Percentiles rank a stretch among this genome's conserved stretches.
Conservation (phyloP, 2,329 filamentous ascomycete genomes). For the Rasamsonia emersonii region DNA sequence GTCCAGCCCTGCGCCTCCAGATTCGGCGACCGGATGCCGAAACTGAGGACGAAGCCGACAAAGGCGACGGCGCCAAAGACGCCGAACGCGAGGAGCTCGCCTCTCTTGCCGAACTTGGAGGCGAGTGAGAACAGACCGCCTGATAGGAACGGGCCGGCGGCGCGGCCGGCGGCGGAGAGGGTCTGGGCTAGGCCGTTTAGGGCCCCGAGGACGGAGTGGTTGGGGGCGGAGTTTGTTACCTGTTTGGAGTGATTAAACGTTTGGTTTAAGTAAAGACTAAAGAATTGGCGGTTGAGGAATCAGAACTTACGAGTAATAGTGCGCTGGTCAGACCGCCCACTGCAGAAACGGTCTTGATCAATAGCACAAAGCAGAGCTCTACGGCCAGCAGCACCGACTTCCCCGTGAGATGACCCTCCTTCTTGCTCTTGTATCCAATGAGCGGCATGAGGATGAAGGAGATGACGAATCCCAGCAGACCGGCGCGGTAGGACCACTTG, state of each 20-base stretch:
- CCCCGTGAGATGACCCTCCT: slow-evolving; percentile 48
- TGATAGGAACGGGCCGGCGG: slow-evolving; percentile 79
- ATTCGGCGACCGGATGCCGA: slow-evolving; percentile 60
- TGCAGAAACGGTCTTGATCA: slow-evolving; percentile 82
- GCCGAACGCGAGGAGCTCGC: slow-evolving; percentile 78
- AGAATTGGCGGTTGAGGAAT: not conserved
- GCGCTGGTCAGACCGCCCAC: slow-evolving; percentile 87
- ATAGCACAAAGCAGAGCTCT: slow-evolving; percentile 70
- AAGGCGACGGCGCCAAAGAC: slow-evolving; percentile 78
- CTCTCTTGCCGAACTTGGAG: slow-evolving; percentile 63
- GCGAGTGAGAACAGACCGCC: slow-evolving; percentile 79
- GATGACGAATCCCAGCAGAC: slow-evolving; percentile 69
- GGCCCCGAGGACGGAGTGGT: slow-evolving; percentile 75
- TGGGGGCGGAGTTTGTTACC: slow-evolving; percentile 90
- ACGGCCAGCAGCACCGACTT: slow-evolving; percentile 65
- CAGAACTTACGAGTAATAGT: slow-evolving; percentile 62
- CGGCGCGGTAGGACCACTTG: slow-evolving; percentile 69
- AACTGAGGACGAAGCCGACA: slow-evolving; percentile 68
- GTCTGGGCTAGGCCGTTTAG: slow-evolving; percentile 93
- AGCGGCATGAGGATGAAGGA: slow-evolving; percentile 85
- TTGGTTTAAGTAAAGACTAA: not conserved
- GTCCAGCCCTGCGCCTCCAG: slow-evolving; percentile 52
- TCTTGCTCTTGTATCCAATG: slow-evolving; percentile 65
- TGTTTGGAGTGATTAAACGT: slow-evolving; percentile 24
- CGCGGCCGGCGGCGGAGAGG: slow-evolving; percentile 80